Evolutionary conservation across 129 eudicot species (phyloP).

Genomic region (Ambrosia trifida): DNA sequence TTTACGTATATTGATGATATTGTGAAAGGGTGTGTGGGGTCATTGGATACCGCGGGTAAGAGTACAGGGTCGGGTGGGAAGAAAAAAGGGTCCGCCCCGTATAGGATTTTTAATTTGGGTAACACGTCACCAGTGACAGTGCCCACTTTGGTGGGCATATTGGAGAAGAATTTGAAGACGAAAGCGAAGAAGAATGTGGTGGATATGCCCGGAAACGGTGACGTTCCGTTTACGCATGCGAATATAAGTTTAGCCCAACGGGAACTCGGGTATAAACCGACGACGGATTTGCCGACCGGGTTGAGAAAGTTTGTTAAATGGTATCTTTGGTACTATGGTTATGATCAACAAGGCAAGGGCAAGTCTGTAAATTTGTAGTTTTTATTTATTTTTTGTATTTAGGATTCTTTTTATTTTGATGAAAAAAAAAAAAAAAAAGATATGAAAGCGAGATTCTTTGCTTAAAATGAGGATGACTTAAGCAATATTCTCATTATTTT

Average conservation of each 20-base stretch:
- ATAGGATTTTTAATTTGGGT: conserved; percentile 56
- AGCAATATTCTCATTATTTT: conserved; percentile 21
- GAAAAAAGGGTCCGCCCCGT: conserved; percentile 46
- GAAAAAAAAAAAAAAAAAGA: neutral
- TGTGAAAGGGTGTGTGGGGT: conserved; percentile 41
- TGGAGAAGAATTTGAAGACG: conserved; percentile 50
- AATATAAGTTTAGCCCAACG: conserved; percentile 54
- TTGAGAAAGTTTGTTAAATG: conserved; percentile 58
- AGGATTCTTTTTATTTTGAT: neutral
- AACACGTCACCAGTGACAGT: conserved; percentile 66
- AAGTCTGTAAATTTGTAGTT: conserved; percentile 37
- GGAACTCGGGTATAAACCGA: conserved; percentile 55
- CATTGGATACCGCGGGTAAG: conserved; percentile 41
- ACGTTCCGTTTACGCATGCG: conserved; percentile 67
- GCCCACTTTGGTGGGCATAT: conserved; percentile 44
- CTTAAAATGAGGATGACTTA: conserved; percentile 28
- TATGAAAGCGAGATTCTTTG: conserved; percentile 29
- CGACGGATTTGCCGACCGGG: conserved; percentile 59
- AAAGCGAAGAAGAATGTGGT: conserved; percentile 56
- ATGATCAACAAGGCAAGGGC: conserved; percentile 39
- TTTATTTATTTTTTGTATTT: conserved; percentile 1
- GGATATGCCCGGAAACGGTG: conserved; percentile 69
- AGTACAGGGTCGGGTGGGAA: conserved; percentile 43
- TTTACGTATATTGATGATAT: conserved; percentile 43
- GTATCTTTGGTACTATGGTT: conserved; percentile 54